Base-by-base conservation (phyloP, 2,329 filamentous ascomycete genomes). In the Aureobasidium uvarum region DNA sequence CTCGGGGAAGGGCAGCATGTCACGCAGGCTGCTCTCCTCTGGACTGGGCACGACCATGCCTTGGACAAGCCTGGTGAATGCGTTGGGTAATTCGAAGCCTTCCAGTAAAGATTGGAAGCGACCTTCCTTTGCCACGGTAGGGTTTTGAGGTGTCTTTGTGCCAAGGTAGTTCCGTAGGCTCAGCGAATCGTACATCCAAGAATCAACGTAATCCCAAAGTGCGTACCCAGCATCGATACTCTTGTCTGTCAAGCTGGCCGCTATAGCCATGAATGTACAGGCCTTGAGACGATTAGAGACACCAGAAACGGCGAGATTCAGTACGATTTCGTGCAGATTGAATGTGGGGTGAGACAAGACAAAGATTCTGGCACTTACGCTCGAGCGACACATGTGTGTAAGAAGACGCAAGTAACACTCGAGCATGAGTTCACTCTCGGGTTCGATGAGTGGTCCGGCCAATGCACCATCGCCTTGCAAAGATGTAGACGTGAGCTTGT, bases 391-490 rank as follows among this genome's bases (percentile, higher is more conserved):
- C 11, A 99, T 81, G 75, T 96, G 92, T 3, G 91, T 86, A 71
- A 96, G 90, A 5, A 99, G 83, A 36, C 94, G 87, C 62, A 99
- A 82, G 74, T 98, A 98, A 71, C 92, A 94, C 74, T 97, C 92
- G 33, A 99, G 83, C 91, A 99, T 97, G 78, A 96, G 90, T n/a
- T 89, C 88, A 46, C 91, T 96, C 76, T 99, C 96, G 4, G 92
- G 91, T 74, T 97, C 94, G 33, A 96, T 92, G 67, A 91, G 87
- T 18, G 71, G 67, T 28, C 65, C 65, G 28, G 70, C 72, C 3
- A 66, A 20, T 4, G 55, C 45, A 20, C 41, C 52, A 28, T 67
- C 71, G 51, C 72, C 70, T 64, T 78, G 78, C 45, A 77, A 77
- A n/a, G 73, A 73, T 60, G 82, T 76, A 5, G 81, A 76, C 65